Evolutionary conservation across 164 flowering plant species (phyloP), one percentile per base, ranked within the genome.

Genomic region (Macadamia tetraphylla): DNA sequence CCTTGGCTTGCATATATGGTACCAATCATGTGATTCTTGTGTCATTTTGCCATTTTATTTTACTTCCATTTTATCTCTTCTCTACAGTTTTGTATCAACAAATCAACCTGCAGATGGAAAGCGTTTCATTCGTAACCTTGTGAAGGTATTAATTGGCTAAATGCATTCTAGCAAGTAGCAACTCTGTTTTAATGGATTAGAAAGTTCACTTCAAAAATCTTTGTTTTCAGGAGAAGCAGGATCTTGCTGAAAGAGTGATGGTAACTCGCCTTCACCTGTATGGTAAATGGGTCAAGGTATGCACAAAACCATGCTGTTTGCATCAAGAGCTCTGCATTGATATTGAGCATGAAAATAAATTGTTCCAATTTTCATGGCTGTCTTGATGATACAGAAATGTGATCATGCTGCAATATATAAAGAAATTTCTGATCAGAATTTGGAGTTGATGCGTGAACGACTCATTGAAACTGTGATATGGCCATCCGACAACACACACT

Each of bases 191-290:
- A 13, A 56, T 51, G 43, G 9, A 14, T 17, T 31, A 29, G 35
- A 63, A 32, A 53, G 44, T 2, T 9, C 17, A 42, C 40, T 35
- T 17, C 9, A 67, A 29, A 49, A n/a, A 56, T 17, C 17, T 35
- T 48, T 14, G 6, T 64, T 71, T 31, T 29, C 84, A 94, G 97
- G 99, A 92, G 81, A 78, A 76, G 62, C 95, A 86, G 3, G 91
- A 87, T 1, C 89, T 94, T 49, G 99, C 99, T 0, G 97, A 94
- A 77, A 83, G 97, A 83, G 97, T 94, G 68, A 94, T 92, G 98
- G 74, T 87, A 11, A 94, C 98, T 0, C 90, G 98, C 10, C 97
- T 94, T 71, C 95, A 90, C 75, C 80, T 94, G 46, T 94, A 92
- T 66, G 90, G 91, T 29, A 87, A 87, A 82, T 94, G 99, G 99